phyloP scores from a whole-genome alignment of 352 stramenopile species.

The Phytophthora idaei region DNA sequence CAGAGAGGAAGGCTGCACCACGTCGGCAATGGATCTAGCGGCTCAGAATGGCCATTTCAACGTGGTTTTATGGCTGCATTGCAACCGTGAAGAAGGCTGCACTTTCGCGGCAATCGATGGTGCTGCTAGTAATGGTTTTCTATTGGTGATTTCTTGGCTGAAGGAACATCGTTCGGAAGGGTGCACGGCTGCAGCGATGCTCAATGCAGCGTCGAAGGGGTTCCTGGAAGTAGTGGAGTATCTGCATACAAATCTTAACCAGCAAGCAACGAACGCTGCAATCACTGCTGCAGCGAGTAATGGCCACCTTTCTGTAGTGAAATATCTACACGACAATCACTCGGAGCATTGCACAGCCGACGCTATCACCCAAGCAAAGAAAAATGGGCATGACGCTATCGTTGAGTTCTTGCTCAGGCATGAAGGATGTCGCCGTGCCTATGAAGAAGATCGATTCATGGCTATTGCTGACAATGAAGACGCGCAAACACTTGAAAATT shows the following conservation, averaged over 20 bases:
- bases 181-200: constrained; percentile 18
- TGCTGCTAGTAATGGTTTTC: constrained; percentile 9
- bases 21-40: constrained; percentile 16
- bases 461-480: neutral
- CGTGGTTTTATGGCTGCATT: constrained; percentile 23
- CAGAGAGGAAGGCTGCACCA: constrained; percentile 16
- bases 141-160: constrained; percentile 6
- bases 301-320: constrained; percentile 10
- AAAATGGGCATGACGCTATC: constrained; percentile 4
- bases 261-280: constrained; percentile 11
- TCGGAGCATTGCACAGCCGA: constrained; percentile 10
- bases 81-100: constrained; percentile 23
- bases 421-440: constrained; percentile 11
- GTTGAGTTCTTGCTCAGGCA: constrained; percentile 14
- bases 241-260: constrained; percentile 7
- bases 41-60: constrained; percentile 22
- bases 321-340: constrained; percentile 21
- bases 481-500: neutral
- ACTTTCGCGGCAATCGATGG: constrained; percentile 18
- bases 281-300: constrained; percentile 16
- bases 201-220: constrained; percentile 16
- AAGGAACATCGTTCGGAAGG: constrained; percentile 14
- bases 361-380: neutral
- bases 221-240: constrained; percentile 18
- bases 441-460: constrained; percentile 12